Percentiles rank a stretch among this genome's conserved stretches.
These are phyloP conservation scores for Cyberlindnera euphorbiae DNA, from an alignment of 805 yeast species.

Conservation along the genomic window DNA sequence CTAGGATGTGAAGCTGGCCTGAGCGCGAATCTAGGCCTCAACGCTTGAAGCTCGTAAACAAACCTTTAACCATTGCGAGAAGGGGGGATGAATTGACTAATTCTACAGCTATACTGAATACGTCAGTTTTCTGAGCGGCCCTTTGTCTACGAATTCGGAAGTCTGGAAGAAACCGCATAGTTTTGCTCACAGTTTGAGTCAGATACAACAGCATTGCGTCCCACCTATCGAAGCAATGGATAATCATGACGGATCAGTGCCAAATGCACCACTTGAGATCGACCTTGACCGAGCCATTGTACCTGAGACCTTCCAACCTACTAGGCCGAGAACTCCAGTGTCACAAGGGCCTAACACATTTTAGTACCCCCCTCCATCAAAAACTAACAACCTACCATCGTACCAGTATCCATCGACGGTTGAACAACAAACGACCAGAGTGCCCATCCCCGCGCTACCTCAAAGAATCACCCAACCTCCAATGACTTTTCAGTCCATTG, in stretches of 20 bases:
- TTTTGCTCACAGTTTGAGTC: no score
- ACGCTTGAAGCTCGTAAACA: no score
- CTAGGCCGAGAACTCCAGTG: not conserved
- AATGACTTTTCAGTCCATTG: conserved; percentile 13
- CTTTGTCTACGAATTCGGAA: no score
- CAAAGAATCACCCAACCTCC: conserved; percentile 2
- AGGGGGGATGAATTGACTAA: no score
- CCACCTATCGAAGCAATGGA: not conserved
- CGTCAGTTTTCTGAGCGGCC: no score
- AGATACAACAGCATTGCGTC: no score
- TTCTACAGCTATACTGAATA: no score
- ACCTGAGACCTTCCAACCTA: conserved; percentile 9
- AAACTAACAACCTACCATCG: not conserved
- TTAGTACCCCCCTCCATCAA: not conserved
- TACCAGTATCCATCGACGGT: not conserved
- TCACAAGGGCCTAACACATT: not conserved
- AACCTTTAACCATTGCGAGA: no score
- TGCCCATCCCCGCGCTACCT: not conserved
- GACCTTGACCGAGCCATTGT: conserved; percentile 20
- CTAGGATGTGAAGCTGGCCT: no score
- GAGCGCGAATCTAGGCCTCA: no score
- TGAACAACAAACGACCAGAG: no score
- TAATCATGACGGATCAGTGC: not conserved
- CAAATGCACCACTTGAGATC: conserved; percentile 11
- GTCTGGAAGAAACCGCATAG: no score